Conservation (phyloP, 2,329 filamentous ascomycete species). For the Calycina herbarum region DNA sequence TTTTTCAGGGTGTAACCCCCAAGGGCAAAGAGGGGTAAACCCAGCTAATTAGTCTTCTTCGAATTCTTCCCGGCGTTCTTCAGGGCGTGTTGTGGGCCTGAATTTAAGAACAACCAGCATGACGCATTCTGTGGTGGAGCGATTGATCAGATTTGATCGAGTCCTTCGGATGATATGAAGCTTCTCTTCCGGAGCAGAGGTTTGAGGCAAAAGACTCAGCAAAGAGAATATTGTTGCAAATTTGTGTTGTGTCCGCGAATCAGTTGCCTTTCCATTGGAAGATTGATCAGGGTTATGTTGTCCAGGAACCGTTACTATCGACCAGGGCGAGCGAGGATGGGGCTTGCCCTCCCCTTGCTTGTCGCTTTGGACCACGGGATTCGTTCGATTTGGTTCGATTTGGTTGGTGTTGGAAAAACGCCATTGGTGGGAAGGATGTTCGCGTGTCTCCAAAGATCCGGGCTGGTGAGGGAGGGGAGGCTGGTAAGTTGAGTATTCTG, state of each 20-base stretch:
- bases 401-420: background rate
- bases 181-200: background rate
- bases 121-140: too few species aligned
- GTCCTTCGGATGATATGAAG: background rate
- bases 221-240: background rate
- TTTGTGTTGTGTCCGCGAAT: constrained; percentile 2
- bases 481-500: constrained; percentile 9
- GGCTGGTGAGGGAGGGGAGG: constrained; percentile 2
- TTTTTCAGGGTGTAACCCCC: too few species aligned
- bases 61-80: too few species aligned
- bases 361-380: background rate
- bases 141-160: too few species aligned
- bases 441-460: constrained; percentile 15
- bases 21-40: too few species aligned
- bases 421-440: constrained; percentile 18
- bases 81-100: too few species aligned
- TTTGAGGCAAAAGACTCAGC: background rate
- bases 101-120: too few species aligned
- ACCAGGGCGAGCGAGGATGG: constrained; percentile 5
- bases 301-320: background rate
- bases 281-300: background rate
- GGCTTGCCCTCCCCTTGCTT: constrained; percentile 9
- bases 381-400: background rate
- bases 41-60: too few species aligned
- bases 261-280: background rate